phyloP scores from a whole-genome alignment of 2,329 filamentous ascomycete genomes.

The Hypomyces rosellus region DNA sequence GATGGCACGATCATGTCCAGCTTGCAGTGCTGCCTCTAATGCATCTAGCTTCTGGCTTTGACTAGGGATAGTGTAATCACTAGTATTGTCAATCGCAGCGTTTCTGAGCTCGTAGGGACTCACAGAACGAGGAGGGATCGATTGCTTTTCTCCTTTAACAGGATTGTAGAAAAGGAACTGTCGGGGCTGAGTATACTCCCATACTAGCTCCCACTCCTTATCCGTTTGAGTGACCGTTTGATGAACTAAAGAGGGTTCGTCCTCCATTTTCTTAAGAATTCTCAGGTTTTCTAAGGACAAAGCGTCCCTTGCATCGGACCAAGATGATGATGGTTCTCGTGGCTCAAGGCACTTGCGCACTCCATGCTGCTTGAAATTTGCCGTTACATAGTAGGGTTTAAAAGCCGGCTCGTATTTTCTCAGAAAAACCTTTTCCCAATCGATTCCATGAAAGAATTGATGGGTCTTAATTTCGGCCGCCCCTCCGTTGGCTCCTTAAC shows the following conservation, averaged over 20 bases:
- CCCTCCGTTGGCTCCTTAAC: conserved; percentile 1
- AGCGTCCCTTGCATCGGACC: too few species aligned
- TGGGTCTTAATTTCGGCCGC: conserved; percentile 4
- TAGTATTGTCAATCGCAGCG: too few species aligned
- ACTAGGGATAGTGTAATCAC: too few species aligned
- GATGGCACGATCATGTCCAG: too few species aligned
- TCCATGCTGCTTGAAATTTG: neutral
- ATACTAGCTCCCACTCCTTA: conserved; percentile 1
- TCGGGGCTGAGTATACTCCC: too few species aligned
- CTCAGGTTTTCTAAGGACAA: too few species aligned
- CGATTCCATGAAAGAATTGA: conserved; percentile 5
- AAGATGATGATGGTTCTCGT: neutral
- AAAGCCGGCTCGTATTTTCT: conserved; percentile 2
- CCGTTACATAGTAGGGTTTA: neutral
- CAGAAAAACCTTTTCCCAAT: conserved; percentile 2
- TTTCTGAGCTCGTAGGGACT: neutral
- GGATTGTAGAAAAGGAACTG: neutral
- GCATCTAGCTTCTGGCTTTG: too few species aligned
- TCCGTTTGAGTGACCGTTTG: neutral
- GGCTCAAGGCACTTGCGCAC: neutral
- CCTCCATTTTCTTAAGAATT: neutral
- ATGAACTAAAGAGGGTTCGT: neutral
- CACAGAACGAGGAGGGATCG: neutral
- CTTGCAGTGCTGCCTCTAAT: too few species aligned
- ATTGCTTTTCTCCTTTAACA: neutral